Evolutionary conservation across 306 rosid species (phyloP).

Genomic region (Amphicarpaea edgeworthii): DNA sequence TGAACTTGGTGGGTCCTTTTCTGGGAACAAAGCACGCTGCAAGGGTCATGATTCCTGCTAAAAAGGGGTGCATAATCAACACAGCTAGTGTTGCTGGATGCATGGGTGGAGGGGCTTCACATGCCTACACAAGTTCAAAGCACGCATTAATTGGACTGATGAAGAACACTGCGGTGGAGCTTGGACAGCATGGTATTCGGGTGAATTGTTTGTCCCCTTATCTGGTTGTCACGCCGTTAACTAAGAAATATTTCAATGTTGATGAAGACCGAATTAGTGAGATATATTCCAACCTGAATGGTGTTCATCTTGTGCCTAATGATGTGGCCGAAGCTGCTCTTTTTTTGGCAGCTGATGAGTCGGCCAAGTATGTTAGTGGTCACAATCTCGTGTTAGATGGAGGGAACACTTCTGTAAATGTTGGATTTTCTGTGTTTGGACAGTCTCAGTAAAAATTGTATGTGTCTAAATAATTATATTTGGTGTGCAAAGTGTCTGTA

Average conservation of each 20-base stretch:
- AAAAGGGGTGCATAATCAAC: slow-evolving; percentile 51
- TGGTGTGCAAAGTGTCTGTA: too few species aligned
- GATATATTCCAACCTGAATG: slow-evolving; percentile 49
- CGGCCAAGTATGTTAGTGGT: slow-evolving; percentile 63
- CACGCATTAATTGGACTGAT: slow-evolving; percentile 52
- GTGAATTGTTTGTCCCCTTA: slow-evolving; percentile 60
- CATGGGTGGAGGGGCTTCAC: slow-evolving; percentile 44
- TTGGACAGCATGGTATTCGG: slow-evolving; percentile 55
- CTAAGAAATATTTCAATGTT: not conserved
- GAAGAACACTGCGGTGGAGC: slow-evolving; percentile 52
- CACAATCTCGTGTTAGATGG: slow-evolving; percentile 59
- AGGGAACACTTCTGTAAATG: slow-evolving; percentile 39
- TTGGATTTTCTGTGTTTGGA: not conserved
- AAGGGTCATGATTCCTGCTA: slow-evolving; percentile 52
- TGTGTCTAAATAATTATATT: too few species aligned
- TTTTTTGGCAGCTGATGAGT: slow-evolving; percentile 60
- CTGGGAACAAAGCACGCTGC: slow-evolving; percentile 65
- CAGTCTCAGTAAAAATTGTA: too few species aligned
- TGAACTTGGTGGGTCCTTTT: slow-evolving; percentile 52
- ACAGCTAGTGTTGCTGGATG: slow-evolving; percentile 46
- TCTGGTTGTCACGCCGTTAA: slow-evolving; percentile 34
- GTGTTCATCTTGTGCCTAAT: slow-evolving; percentile 11
- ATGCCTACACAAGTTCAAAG: slow-evolving; percentile 60
- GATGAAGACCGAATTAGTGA: slow-evolving; percentile 21
- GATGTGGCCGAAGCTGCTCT: slow-evolving; percentile 68